Base-by-base conservation (phyloP, 768 basidiomycete species). In the Russula sp. region DNA sequence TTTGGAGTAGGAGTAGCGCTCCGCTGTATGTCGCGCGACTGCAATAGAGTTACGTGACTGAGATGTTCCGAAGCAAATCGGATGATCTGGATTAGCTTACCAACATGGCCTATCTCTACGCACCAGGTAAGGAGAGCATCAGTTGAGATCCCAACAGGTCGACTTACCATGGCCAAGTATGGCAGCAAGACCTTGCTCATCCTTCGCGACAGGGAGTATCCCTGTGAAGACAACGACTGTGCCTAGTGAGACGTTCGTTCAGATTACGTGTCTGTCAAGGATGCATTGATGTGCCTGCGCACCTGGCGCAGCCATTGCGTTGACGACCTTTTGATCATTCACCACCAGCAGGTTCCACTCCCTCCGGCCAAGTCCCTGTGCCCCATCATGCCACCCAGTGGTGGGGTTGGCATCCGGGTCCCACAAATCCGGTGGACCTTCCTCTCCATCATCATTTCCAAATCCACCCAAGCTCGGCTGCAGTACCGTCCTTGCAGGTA, bases 151-250 rank as follows among this genome's bases (percentile, higher is more conserved):
- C 16, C 2, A 28, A 1, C 8, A 7, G 40, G 57, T 1, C 5
- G 14, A 49, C 81, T 3, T 59, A 90, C 93, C 92, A 73, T 97
- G 94, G 0, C 90, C 84, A 3, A 98, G 75, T 1, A 97, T 87
- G 20, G 87, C 87, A 1, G 94, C 91, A 0, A 98, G 76, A 0
- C 92, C 92, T 69, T 89, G 82, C 68, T 94, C 91, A 66, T 92
- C 86, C 65, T 76, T 78, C 52, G 86, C 87, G 7, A 94, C 76
- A 0, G 90, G 91, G 4, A 97, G 73, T 40, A 97, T 92, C 0
- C 94, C 94, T 0, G 92, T 94, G 71, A 91, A 96, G 11, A 98
- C 90, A 36, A 94, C 81, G 59, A 97, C 86, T 56, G 87, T 81
- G 1, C 88, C 89, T 85, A n/a, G 32, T 70, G 30, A 65, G 16